Base-by-base conservation (phyloP, 352 stramenopile species). In the Salisapilia sapeloensis region DNA sequence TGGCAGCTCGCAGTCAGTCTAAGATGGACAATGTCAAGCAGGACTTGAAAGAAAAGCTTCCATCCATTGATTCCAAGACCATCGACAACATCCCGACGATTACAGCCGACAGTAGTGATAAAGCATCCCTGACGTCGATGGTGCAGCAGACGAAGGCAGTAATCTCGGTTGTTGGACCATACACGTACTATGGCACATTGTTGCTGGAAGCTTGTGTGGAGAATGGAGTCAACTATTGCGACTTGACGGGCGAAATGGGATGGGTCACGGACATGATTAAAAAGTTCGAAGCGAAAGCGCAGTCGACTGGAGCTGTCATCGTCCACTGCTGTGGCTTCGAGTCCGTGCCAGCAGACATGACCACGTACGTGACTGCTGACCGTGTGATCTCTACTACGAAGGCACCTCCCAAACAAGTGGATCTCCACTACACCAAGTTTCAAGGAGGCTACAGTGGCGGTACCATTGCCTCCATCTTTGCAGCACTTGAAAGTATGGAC, bases 321-420 rank as follows among this genome's bases (percentile, higher is more conserved):
- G 62, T 96, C 16, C 69, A 80, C 37, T 83, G 86, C 38, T 92
- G 77, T 42, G 82, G 82, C 21, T 79, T 89, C 46, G 85, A 96
- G 53, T 87, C 56, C 15, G 72, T 95, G 36, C 80, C 83, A 10
- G 90, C 72, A 42, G 77, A 94, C 49, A 38, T 94, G 5, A 75
- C 69, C 29, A 66, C 65, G 32, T 63, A 79, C 29, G 45, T 85
- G n/a, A 24, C 93, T 12, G 45, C 60, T 12, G 59, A 94, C 30
- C 46, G 51, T 16, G 66, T 94, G 24, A 50, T 54, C 24, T 42
- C 72, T 30, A 61, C 71, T 6, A 43, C 46, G 18, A 53, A 71
- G 11, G 60, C 44, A 22, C 21, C 29, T 13, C 61, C 56, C 14
- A 48, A 51, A 11, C 40, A 48, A 2, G 32, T 81, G 2, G 51